These are phyloP conservation scores for Fomitopsis pulvina DNA, from an alignment of 768 basidiomycete genomes.

Conservation along the genomic window DNA sequence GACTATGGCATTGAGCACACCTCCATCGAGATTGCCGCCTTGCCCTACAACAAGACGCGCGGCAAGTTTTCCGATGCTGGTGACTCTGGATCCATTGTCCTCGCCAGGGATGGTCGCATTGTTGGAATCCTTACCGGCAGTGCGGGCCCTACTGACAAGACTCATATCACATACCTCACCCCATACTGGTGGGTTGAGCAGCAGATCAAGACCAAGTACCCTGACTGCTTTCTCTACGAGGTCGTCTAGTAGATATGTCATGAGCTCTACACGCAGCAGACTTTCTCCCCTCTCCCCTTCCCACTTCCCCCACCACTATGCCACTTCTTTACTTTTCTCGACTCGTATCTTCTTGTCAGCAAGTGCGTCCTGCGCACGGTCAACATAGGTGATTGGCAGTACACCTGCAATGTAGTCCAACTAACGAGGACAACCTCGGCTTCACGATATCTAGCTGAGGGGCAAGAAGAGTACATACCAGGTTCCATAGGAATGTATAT, in stretches of 20 bases:
- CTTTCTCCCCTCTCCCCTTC: no score
- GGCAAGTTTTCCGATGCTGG: constrained; percentile 30
- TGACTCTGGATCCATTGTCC: constrained; percentile 30
- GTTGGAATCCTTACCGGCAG: constrained; percentile 20
- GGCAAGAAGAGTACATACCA: constrained; percentile 26
- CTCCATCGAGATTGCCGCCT: constrained; percentile 14
- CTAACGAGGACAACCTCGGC: constrained; percentile 16
- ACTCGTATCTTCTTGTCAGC: no score
- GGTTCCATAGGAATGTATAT: constrained; percentile 36
- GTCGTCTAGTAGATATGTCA: not conserved
- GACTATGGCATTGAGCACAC: constrained; percentile 3
- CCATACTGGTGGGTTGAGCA: constrained; percentile 24
- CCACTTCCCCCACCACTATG: no score
- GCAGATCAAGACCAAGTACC: constrained; percentile 26
- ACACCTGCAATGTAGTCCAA: constrained; percentile 41
- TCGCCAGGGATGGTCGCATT: constrained; percentile 20
- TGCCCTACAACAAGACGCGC: constrained; percentile 18
- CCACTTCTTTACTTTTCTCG: no score
- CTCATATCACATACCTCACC: constrained; percentile 20
- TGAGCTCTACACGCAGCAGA: no score
- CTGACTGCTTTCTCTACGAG: constrained; percentile 25
- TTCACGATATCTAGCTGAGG: not conserved
- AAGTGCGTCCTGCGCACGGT: no score
- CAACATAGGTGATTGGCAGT: constrained; percentile 33
- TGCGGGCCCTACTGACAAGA: constrained; percentile 20